These are phyloP conservation scores for Ascobolus immersus DNA, from an alignment of 495 filamentous ascomycete species.

Conservation along the genomic window DNA sequence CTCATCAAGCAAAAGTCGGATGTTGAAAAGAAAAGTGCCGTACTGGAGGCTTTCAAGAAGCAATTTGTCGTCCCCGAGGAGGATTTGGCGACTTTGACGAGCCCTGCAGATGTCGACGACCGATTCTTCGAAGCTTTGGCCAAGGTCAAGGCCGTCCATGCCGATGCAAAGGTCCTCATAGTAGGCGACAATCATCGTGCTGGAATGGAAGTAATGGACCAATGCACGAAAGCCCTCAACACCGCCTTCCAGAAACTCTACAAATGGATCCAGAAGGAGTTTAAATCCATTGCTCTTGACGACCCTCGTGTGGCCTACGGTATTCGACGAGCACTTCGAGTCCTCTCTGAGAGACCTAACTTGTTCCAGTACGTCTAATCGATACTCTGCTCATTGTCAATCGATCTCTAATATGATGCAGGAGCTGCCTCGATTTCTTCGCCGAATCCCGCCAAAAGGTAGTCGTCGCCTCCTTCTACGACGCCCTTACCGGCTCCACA, in stretches of 20 bases:
- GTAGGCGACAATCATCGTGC: slow-evolving; percentile 64
- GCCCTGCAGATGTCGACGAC: slow-evolving; percentile 56
- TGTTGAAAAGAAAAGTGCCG: slow-evolving; percentile 59
- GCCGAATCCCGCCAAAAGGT: slow-evolving; percentile 72
- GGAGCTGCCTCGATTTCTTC: slow-evolving; percentile 74
- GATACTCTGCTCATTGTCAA: neutral
- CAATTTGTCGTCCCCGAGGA: slow-evolving; percentile 69
- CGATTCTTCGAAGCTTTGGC: slow-evolving; percentile 59
- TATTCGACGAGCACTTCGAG: slow-evolving; percentile 60
- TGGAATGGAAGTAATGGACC: slow-evolving; percentile 55
- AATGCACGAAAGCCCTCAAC: slow-evolving; percentile 65
- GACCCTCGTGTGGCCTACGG: slow-evolving; percentile 76
- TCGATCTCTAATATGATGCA: slow-evolving; percentile 2
- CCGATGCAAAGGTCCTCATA: slow-evolving; percentile 66
- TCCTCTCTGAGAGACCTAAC: slow-evolving; percentile 68
- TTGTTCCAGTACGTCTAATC: slow-evolving; percentile 43
- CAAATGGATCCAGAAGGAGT: slow-evolving; percentile 79
- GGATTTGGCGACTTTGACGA: slow-evolving; percentile 44
- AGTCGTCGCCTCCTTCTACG: slow-evolving; percentile 71
- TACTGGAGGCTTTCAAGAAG: slow-evolving; percentile 57
- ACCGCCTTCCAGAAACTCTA: slow-evolving; percentile 83
- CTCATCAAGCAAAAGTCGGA: slow-evolving; percentile 51
- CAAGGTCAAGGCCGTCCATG: slow-evolving; percentile 63
- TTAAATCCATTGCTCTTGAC: slow-evolving; percentile 78
- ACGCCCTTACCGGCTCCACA: slow-evolving; percentile 56